phyloP scores from a whole-genome alignment of 1,284 basidiomycete genomes.

The Trichosporon inkin region DNA sequence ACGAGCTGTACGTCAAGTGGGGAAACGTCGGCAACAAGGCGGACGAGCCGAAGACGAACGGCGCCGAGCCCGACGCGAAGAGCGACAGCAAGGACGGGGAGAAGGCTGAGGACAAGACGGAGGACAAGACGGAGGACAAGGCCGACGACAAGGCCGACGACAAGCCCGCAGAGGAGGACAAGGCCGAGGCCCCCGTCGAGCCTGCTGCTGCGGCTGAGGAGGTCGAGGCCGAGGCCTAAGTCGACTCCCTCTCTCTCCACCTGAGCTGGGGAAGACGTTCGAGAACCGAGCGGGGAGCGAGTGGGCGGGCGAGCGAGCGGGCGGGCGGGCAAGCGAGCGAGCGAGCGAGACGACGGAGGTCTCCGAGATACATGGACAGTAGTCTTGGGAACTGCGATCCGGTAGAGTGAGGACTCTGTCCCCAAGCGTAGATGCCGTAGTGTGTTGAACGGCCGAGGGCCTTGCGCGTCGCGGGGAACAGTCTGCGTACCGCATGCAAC shows the following conservation, averaged over 20 bases:
- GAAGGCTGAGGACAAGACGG: constrained; percentile 55
- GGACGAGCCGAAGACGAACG: constrained; percentile 26
- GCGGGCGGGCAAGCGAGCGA: background rate
- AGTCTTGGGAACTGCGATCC: constrained; percentile 9
- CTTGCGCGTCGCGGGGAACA: too few species aligned
- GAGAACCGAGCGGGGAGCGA: background rate
- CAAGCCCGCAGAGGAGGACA: constrained; percentile 24
- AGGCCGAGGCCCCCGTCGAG: constrained; percentile 12
- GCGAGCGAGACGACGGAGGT: background rate
- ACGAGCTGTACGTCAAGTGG: constrained; percentile 39
- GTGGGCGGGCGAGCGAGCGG: background rate
- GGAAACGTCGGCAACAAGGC: constrained; percentile 43
- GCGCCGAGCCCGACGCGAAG: constrained; percentile 45
- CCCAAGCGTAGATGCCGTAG: constrained; percentile 9
- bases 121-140: constrained; percentile 54
- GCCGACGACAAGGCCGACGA: constrained; percentile 15
- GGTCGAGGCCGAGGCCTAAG: constrained; percentile 12
- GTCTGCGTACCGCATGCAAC: background rate
- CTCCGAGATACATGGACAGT: constrained; percentile 7
- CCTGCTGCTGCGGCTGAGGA: constrained; percentile 13
- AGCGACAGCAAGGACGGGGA: constrained; percentile 47
- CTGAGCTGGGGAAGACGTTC: background rate
- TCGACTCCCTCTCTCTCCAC: background rate
- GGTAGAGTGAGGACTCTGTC: constrained; percentile 1
- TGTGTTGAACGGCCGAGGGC: too few species aligned